Percentiles rank a stretch among this genome's conserved stretches.
These are phyloP conservation scores for Porcisia deanei DNA, from an alignment of 208 protist species.

Conservation along the genomic window DNA sequence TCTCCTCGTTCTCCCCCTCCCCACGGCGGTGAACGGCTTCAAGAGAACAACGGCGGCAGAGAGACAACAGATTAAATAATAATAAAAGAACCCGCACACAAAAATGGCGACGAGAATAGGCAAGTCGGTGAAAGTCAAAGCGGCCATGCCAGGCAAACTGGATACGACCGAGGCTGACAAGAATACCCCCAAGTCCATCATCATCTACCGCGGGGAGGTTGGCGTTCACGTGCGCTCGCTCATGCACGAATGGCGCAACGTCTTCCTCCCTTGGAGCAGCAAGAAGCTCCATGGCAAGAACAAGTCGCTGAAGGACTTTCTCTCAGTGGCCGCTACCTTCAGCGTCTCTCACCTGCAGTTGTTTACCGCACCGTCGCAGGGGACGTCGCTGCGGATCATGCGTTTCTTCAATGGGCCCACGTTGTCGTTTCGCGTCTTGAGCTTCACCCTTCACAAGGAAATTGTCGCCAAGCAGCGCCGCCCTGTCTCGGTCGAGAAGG, in stretches of 20 bases:
- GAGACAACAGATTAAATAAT: too few species aligned
- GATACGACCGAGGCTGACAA: slow-evolving; percentile 91
- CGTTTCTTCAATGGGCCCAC: slow-evolving; percentile 91
- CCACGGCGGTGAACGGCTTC: neutral
- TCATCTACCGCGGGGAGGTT: slow-evolving; percentile 91
- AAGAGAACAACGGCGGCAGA: neutral
- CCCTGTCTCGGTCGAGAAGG: slow-evolving; percentile 46
- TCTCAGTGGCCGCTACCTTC: slow-evolving; percentile 77
- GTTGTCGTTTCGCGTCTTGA: slow-evolving; percentile 85
- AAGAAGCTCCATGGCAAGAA: slow-evolving; percentile 89
- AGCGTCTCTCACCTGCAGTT: slow-evolving; percentile 88
- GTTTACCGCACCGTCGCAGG: slow-evolving; percentile 81
- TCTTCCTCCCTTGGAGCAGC: slow-evolving; percentile 91
- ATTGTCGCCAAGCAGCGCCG: slow-evolving; percentile 79
- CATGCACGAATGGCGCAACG: slow-evolving; percentile 91
- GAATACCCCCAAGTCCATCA: slow-evolving; percentile 88
- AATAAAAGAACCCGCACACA: neutral
- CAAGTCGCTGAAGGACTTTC: slow-evolving; percentile 90
- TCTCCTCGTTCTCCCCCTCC: neutral
- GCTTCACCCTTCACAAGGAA: slow-evolving; percentile 86
- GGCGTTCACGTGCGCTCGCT: slow-evolving; percentile 73
- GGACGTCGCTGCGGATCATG: slow-evolving; percentile 90
- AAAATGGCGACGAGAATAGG: slow-evolving; percentile 14
- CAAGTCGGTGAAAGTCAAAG: slow-evolving; percentile 17
- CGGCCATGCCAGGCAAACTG: slow-evolving; percentile 63